A percentile compares a stretch with the other conserved stretches of the same genome.
phyloP scores from a whole-genome alignment of 1,139 yeast genomes.

The Pneumocystis jirovecii region DNA sequence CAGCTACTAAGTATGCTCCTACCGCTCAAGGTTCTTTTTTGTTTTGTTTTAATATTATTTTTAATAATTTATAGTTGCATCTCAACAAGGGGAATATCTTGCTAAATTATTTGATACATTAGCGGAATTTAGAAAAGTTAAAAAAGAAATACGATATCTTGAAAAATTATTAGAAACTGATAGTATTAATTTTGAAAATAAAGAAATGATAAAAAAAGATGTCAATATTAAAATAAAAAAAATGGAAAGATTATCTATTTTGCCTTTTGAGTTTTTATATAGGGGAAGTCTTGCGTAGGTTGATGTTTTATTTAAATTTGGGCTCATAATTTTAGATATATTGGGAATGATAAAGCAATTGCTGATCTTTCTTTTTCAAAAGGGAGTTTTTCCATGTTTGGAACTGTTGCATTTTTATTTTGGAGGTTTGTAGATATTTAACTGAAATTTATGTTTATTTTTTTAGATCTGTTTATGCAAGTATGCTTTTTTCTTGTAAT shows the following conservation, averaged over 20 bases:
- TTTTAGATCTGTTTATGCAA: not conserved
- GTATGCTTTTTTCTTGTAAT: not conserved
- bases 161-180: conserved; percentile 24
- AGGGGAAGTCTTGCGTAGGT: conserved; percentile 40
- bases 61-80: conserved; percentile 35
- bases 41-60: not conserved
- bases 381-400: conserved; percentile 60
- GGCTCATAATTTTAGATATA: conserved; percentile 22
- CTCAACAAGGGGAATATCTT: conserved; percentile 80
- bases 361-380: conserved; percentile 80
- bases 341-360: conserved; percentile 83
- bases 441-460: not conserved
- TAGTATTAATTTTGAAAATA: conserved; percentile 22
- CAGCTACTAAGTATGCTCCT: conserved; percentile 78
- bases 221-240: conserved; percentile 28
- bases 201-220: conserved; percentile 23
- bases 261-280: conserved; percentile 43
- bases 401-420: conserved; percentile 73
- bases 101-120: conserved; percentile 56
- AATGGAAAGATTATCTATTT: conserved; percentile 52
- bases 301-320: not conserved
- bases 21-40: conserved; percentile 56
- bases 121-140: conserved; percentile 51
- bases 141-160: conserved; percentile 29
- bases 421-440: conserved; percentile 54